Evolutionary conservation across 192 early-diverging fungal species (phyloP).

Genomic region (Backusella australiensis): DNA sequence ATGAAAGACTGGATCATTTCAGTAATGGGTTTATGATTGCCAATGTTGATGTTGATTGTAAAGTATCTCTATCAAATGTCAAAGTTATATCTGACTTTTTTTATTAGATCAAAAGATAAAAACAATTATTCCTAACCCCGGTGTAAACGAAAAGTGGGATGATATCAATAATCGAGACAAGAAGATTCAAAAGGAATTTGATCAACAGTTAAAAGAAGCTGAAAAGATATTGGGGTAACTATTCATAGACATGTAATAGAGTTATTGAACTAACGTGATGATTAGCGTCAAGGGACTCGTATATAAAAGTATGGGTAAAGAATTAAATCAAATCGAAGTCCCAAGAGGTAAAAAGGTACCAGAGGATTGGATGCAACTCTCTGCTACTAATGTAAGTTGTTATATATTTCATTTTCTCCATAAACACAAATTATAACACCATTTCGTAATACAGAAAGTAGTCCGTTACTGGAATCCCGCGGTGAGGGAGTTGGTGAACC

Average conservation of each 20-base stretch:
- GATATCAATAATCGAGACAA: conserved; percentile 51
- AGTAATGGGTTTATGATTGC: conserved; percentile 43
- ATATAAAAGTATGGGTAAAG: conserved; percentile 94
- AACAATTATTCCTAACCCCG: conserved; percentile 62
- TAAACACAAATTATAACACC: neutral
- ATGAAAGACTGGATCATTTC: conserved; percentile 68
- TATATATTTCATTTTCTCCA: neutral
- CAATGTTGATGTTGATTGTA: conserved; percentile 38
- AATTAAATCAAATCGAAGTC: conserved; percentile 92
- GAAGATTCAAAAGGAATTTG: conserved; percentile 66
- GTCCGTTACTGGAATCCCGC: conserved; percentile 82
- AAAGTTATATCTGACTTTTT: neutral
- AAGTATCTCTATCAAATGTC: neutral
- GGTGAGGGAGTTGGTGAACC: conserved; percentile 61
- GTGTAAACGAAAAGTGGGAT: conserved; percentile 82
- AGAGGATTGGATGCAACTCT: conserved; percentile 69
- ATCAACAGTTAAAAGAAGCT: conserved; percentile 62
- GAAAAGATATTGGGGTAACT: conserved; percentile 60
- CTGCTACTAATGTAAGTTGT: conserved; percentile 67
- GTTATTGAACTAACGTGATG: too few relatives aligned
- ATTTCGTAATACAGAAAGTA: conserved; percentile 49
- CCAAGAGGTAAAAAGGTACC: conserved; percentile 76
- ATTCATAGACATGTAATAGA: too few relatives aligned
- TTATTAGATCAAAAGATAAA: conserved; percentile 34
- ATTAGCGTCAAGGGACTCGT: conserved; percentile 57